A percentile compares a stretch with the other conserved stretches of the same genome.
Conservation (phyloP, 2,329 filamentous ascomycete species). For the Orbilia brochopaga region DNA sequence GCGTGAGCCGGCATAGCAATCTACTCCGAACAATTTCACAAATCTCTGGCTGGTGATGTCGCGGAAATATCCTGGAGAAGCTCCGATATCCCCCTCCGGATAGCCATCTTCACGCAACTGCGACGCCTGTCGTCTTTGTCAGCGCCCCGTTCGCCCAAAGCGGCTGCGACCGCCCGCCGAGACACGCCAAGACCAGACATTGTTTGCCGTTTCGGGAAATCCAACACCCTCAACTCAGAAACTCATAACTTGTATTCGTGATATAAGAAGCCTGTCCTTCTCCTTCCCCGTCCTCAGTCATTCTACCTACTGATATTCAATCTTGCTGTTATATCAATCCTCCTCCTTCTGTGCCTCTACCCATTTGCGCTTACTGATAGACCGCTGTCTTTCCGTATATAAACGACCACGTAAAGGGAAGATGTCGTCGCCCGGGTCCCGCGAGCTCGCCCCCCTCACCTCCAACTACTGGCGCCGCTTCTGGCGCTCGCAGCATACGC, state of each 20-base stretch:
- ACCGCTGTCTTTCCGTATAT: no score
- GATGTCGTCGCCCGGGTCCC: slow-evolving; percentile 15
- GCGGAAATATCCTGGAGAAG: background rate
- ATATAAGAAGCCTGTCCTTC: background rate
- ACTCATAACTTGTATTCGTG: background rate
- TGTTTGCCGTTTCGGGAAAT: slow-evolving; percentile 35
- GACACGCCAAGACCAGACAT: slow-evolving; percentile 37
- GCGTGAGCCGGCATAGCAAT: no score
- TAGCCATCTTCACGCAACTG: no score
- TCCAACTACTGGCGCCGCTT: slow-evolving; percentile 49
- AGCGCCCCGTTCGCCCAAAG: background rate
- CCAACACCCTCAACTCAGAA: slow-evolving; percentile 4
- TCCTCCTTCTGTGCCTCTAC: background rate
- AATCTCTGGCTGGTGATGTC: background rate
- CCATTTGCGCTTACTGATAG: background rate
- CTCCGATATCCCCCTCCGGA: background rate
- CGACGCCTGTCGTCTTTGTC: no score
- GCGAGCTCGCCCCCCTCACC: slow-evolving; percentile 32
- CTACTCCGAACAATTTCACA: no score
- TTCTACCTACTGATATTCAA: no score
- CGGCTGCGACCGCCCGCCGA: slow-evolving; percentile 1
- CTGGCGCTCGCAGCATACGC: slow-evolving; percentile 37
- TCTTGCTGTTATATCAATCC: no score
- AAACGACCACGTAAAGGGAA: background rate
- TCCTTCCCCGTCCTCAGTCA: no score